Percentiles rank a stretch among this genome's conserved stretches.
Evolutionary conservation across 495 filamentous ascomycete species (phyloP).

Genomic region (Glarea lozoyensis): DNA sequence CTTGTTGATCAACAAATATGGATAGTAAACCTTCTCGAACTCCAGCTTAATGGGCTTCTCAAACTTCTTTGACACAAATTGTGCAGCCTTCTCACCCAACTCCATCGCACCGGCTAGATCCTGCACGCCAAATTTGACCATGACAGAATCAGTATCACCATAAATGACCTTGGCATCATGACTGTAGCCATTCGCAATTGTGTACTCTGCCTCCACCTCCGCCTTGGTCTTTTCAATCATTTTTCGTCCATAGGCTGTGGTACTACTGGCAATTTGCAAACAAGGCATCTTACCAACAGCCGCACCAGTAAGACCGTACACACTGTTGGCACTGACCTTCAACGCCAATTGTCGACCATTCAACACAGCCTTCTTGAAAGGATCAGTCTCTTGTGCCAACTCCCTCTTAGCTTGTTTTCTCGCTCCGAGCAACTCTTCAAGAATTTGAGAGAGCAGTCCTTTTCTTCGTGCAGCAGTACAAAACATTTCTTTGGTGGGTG

Average conservation of each 20-base stretch:
- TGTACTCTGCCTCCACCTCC: slow-evolving; percentile 84
- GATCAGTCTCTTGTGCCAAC: slow-evolving; percentile 81
- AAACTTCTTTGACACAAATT: slow-evolving; percentile 84
- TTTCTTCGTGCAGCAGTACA: slow-evolving; percentile 82
- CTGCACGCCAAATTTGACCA: slow-evolving; percentile 94
- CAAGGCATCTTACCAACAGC: slow-evolving; percentile 94
- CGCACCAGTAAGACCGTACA: slow-evolving; percentile 95
- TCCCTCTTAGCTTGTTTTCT: slow-evolving; percentile 92
- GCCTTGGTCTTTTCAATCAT: slow-evolving; percentile 98
- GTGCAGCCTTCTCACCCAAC: slow-evolving; percentile 81
- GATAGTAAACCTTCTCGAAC: slow-evolving; percentile 99
- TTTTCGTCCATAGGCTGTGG: slow-evolving; percentile 88
- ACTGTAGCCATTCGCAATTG: slow-evolving; percentile 84
- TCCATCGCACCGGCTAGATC: slow-evolving; percentile 87
- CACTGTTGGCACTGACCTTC: slow-evolving; percentile 95
- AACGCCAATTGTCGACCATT: slow-evolving; percentile 95
- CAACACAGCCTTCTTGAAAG: slow-evolving; percentile 94
- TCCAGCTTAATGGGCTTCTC: slow-evolving; percentile 95
- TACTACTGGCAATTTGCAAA: slow-evolving; percentile 90
- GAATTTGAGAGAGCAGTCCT: slow-evolving; percentile 86
- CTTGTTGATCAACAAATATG: slow-evolving; percentile 98
- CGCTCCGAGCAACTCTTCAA: slow-evolving; percentile 82
- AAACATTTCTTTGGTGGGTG: slow-evolving; percentile 90
- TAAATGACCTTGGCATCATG: slow-evolving; percentile 97
- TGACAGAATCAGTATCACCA: slow-evolving; percentile 98